These are phyloP conservation scores for Trichoderma erinaceum DNA, from an alignment of 495 filamentous ascomycete genomes.

Conservation along the genomic window DNA sequence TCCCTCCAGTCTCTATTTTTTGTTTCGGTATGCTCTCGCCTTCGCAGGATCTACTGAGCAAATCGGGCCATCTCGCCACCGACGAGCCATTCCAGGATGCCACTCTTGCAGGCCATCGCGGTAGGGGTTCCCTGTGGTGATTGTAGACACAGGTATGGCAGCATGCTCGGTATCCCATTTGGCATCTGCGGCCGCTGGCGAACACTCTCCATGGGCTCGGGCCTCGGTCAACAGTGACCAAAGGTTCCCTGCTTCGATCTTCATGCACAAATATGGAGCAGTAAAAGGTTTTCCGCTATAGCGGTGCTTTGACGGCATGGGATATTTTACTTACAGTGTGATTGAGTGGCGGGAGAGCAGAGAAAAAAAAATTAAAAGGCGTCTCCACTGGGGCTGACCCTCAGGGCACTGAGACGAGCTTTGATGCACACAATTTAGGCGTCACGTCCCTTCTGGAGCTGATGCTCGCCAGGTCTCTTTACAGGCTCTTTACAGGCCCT, in stretches of 20 bases:
- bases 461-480: too few relatives aligned
- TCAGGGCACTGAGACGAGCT: too few relatives aligned
- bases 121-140: neutral
- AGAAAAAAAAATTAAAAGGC: neutral
- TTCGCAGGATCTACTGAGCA: conserved; percentile 1
- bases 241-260: neutral
- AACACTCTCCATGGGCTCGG: neutral
- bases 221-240: neutral
- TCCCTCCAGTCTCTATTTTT: neutral
- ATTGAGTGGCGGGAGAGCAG: neutral
- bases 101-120: neutral
- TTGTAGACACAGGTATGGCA: neutral
- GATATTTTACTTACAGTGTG: neutral
- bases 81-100: neutral
- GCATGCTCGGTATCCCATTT: neutral
- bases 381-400: neutral
- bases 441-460: too few relatives aligned
- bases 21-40: neutral
- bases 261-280: neutral
- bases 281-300: neutral
- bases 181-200: neutral
- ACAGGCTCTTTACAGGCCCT: too few relatives aligned
- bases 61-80: neutral
- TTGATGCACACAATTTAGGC: too few relatives aligned
- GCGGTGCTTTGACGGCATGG: too few relatives aligned